Conservation (phyloP, 2,329 filamentous ascomycete genomes). For the Pyrenochaeta sp. region DNA sequence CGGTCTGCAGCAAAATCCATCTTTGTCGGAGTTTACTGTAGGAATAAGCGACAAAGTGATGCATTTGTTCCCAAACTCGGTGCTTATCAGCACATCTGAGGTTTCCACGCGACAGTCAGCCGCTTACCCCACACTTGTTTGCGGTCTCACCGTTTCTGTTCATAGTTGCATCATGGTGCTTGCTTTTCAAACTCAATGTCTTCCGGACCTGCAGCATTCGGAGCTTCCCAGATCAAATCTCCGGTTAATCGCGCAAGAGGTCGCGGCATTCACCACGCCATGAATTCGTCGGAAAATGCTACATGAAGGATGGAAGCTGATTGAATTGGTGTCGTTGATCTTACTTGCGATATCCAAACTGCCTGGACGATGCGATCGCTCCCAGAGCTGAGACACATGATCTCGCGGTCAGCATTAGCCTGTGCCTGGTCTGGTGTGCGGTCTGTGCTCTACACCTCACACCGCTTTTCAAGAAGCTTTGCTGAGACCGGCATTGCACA, state of each 20-base stretch:
- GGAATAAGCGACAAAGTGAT: constrained; percentile 4
- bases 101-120: constrained; percentile 20
- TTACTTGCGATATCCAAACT: constrained; percentile 1
- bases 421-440: constrained; percentile 36
- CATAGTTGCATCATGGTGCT: constrained; percentile 13
- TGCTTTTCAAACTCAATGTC: constrained; percentile 14
- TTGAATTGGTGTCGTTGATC: neutral
- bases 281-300: neutral
- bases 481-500: constrained; percentile 29
- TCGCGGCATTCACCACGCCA: neutral
- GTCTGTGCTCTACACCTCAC: constrained; percentile 48
- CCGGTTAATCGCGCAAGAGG: neutral
- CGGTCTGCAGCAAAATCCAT: neutral
- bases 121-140: constrained; percentile 27
- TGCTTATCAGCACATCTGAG: constrained; percentile 16
- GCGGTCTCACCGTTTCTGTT: constrained; percentile 24
- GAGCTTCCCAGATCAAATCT: constrained; percentile 11
- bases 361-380: neutral
- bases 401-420: constrained; percentile 46
- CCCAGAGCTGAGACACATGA: constrained; percentile 42
- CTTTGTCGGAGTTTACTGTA: constrained; percentile 1
- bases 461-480: constrained; percentile 48
- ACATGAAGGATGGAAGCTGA: neutral
- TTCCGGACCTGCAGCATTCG: constrained; percentile 9
- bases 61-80: constrained; percentile 10